Percentiles rank a stretch among this genome's conserved stretches.
Evolutionary conservation across 495 filamentous ascomycete genomes (phyloP).

Genomic region (Haplographium delicatum): DNA sequence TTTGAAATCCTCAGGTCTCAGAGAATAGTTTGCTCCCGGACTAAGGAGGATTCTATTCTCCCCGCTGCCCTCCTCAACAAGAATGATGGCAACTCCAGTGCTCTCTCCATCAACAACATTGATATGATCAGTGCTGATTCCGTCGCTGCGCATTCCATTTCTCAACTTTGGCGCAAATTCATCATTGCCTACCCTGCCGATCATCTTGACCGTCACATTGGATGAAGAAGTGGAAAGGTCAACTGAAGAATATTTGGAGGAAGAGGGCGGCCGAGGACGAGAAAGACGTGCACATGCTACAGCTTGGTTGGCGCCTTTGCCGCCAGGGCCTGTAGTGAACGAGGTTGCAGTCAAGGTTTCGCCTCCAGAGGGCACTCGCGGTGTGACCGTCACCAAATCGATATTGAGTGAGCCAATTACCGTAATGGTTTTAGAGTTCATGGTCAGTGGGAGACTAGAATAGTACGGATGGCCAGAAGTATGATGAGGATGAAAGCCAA

Average conservation of each 20-base stretch:
- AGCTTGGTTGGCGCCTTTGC: conserved; percentile 95
- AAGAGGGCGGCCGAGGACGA: conserved; percentile 19
- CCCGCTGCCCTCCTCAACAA: conserved; percentile 71
- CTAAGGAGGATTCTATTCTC: conserved; percentile 84
- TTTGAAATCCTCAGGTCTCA: conserved; percentile 13
- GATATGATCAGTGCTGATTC: conserved; percentile 58
- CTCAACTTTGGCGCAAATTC: conserved; percentile 36
- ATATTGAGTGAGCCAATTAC: conserved; percentile 91
- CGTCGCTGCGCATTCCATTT: conserved; percentile 48
- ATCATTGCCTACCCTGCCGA: conserved; percentile 77
- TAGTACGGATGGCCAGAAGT: too few relatives aligned
- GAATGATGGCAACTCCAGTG: conserved; percentile 77
- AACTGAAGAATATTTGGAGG: background rate
- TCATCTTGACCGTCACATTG: conserved; percentile 64
- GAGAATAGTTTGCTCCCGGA: conserved; percentile 69
- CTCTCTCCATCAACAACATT: conserved; percentile 41
- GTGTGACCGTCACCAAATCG: conserved; percentile 82
- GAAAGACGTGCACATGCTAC: conserved; percentile 67
- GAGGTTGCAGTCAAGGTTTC: conserved; percentile 81
- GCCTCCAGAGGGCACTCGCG: conserved; percentile 74
- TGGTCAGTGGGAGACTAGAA: too few relatives aligned
- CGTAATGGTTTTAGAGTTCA: conserved; percentile 52
- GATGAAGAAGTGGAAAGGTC: conserved; percentile 22
- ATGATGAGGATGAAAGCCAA: too few relatives aligned
- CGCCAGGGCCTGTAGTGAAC: conserved; percentile 76